Evolutionary conservation across 1,284 basidiomycete species (phyloP).

Genomic region (Erythrobasidium hasegawianum): DNA sequence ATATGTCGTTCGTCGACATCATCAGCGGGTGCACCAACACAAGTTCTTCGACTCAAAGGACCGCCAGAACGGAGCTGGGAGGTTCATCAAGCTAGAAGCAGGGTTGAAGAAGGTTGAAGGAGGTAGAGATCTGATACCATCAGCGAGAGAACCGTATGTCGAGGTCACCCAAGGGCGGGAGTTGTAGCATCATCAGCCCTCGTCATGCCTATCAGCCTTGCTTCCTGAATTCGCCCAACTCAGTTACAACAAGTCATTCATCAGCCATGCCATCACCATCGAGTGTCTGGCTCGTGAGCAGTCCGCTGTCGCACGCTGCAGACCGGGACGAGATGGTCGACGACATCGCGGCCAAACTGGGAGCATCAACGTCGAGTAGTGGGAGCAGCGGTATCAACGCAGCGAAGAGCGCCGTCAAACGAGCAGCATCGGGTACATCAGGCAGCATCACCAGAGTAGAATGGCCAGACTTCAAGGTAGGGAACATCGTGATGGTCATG

Average conservation of each 20-base stretch:
- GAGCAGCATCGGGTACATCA: slow-evolving; percentile 30
- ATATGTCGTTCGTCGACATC: neutral
- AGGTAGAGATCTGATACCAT: neutral
- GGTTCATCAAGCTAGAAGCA: neutral
- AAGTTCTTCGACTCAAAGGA: neutral
- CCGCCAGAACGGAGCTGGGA: neutral
- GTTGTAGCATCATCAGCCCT: too few relatives aligned
- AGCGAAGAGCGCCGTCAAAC: slow-evolving; percentile 13
- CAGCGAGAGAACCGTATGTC: too few relatives aligned
- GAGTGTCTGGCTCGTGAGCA: slow-evolving; percentile 57
- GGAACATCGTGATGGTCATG: neutral
- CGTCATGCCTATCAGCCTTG: too few relatives aligned
- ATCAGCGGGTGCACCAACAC: neutral
- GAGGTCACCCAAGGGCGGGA: too few relatives aligned
- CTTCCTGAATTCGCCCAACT: too few relatives aligned
- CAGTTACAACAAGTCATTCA: too few relatives aligned
- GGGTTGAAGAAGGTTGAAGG: neutral
- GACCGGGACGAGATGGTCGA: slow-evolving; percentile 53
- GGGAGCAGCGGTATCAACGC: slow-evolving; percentile 1
- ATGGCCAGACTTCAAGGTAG: slow-evolving; percentile 45
- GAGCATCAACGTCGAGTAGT: slow-evolving; percentile 36
- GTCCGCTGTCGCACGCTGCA: slow-evolving; percentile 51
- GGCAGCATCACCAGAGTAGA: slow-evolving; percentile 35
- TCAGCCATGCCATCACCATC: slow-evolving; percentile 52
- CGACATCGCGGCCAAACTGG: slow-evolving; percentile 48